phyloP scores from a whole-genome alignment of 108 stramenopile species.

The Pseudonitzschia multiseries region DNA sequence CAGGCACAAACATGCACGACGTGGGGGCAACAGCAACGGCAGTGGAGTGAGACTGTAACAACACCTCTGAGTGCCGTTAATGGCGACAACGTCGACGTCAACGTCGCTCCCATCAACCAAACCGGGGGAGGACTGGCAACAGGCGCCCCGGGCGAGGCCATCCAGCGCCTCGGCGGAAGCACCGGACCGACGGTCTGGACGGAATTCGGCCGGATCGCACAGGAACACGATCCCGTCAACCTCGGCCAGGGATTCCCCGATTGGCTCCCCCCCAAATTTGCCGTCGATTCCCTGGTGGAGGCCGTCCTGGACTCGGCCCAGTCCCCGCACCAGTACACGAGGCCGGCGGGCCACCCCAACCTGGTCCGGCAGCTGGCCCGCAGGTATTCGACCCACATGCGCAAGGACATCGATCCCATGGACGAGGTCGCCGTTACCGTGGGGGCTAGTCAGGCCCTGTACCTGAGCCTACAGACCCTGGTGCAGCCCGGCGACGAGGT shows the following conservation, averaged over 20 bases:
- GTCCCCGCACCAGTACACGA: constrained; percentile 92
- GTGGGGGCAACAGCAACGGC: background rate
- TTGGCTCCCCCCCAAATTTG: constrained; percentile 86
- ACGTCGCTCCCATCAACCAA: background rate
- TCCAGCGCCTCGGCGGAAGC: constrained; percentile 47
- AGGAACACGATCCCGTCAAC: constrained; percentile 69
- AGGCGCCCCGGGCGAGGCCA: constrained; percentile 57
- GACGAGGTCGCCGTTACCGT: constrained; percentile 92
- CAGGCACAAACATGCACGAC: no score
- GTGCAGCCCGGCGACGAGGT: constrained; percentile 93
- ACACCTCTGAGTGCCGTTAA: background rate
- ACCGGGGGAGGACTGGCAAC: constrained; percentile 17
- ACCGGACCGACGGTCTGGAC: constrained; percentile 87
- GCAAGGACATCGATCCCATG: constrained; percentile 76
- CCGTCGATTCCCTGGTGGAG: constrained; percentile 64
- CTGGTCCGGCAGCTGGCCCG: constrained; percentile 86
- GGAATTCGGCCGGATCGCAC: constrained; percentile 77
- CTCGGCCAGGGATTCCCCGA: constrained; percentile 88
- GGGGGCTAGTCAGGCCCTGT: constrained; percentile 93
- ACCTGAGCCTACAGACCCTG: constrained; percentile 82
- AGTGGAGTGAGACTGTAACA: background rate
- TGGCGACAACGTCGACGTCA: background rate
- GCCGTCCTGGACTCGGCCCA: constrained; percentile 62
- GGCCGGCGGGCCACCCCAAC: constrained; percentile 92
- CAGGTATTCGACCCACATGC: constrained; percentile 87